Percentiles rank a stretch among this genome's conserved stretches.
phyloP scores from a whole-genome alignment of 257 asterid genomes.

The Solanum etuberosum region DNA sequence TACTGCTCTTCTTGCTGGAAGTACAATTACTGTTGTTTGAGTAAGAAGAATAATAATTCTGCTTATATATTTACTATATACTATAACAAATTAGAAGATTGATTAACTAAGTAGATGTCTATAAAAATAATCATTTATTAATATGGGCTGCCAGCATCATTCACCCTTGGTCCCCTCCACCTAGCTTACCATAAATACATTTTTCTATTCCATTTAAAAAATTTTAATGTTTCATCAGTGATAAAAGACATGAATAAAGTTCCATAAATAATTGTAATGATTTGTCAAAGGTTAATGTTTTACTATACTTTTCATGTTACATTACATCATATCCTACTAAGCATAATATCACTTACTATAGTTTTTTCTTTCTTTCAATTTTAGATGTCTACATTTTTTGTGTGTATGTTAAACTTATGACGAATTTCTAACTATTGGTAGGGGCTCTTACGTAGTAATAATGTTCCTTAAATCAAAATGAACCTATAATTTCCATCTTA shows the following conservation, averaged over 20 bases:
- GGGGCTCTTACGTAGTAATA: background rate
- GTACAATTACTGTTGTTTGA: conserved; percentile 5
- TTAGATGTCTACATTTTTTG: too few species aligned
- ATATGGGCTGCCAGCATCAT: background rate
- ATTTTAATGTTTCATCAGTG: background rate
- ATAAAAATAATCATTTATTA: background rate
- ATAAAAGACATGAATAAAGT: background rate
- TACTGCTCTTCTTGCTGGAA: background rate
- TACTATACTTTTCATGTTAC: background rate
- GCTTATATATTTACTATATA: background rate
- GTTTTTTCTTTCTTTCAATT: background rate
- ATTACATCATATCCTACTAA: background rate
- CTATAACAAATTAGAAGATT: background rate
- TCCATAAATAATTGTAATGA: background rate
- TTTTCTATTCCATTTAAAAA: background rate
- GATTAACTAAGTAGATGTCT: background rate
- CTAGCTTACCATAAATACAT: background rate
- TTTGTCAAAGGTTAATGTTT: background rate
- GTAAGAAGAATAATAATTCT: background rate
- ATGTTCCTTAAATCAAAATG: background rate
- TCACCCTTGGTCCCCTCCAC: background rate
- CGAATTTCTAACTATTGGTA: background rate
- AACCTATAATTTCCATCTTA: background rate
- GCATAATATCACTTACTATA: background rate
- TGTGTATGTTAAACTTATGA: background rate